Base-by-base conservation (phyloP, 1,284 basidiomycete genomes). In the Cutaneotrichosporon cutaneum region DNA sequence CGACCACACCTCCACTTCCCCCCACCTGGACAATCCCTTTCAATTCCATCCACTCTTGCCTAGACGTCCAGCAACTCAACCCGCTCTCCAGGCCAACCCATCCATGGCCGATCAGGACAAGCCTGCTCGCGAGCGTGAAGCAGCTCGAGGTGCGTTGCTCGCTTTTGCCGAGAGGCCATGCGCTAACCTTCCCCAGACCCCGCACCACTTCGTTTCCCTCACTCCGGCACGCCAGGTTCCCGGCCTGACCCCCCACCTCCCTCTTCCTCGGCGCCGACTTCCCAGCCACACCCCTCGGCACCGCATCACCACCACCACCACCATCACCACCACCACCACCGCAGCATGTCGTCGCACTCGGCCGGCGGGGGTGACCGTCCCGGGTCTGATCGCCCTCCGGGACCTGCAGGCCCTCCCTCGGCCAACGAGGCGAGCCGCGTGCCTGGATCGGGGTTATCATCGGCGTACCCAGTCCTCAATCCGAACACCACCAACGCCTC, bases 81-180 rank as follows among this genome's bases (percentile, higher is more conserved):
- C 51, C 9, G 30, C 30, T 30, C 30, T 52, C 30, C 30, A 13
- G 51, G 10, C 21, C 11, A 33, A 21, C 16, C 48, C 47, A 44
- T 47, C 55, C 55, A 58, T 54, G 57, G 53, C 50, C 32, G 59
- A 61, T 39, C 59, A 56, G 54, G 59, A 56, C 54, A 61, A 56
- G 50, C 39, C 54, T 24, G 50, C 54, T 33, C 47, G 59, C 26
- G 54, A 61, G 35, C 59, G 59, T n/a, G 50, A 55, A 45, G 22
- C 48, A 33, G 30, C 35, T n/a, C 39, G 54, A 52, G 59, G 59
- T 61, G n/a, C 27, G 59, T 53, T 27, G 30, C 24, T 33, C 4
- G n/a, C 24, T 14, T 48, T 26, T 13, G 3, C 36, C 36, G 4
- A 3, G 4, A 4, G 13, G 45, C 7, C 24, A 2, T 14, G 3